Base-by-base conservation (phyloP, 768 basidiomycete species). In the Tulasnella sp. region DNA sequence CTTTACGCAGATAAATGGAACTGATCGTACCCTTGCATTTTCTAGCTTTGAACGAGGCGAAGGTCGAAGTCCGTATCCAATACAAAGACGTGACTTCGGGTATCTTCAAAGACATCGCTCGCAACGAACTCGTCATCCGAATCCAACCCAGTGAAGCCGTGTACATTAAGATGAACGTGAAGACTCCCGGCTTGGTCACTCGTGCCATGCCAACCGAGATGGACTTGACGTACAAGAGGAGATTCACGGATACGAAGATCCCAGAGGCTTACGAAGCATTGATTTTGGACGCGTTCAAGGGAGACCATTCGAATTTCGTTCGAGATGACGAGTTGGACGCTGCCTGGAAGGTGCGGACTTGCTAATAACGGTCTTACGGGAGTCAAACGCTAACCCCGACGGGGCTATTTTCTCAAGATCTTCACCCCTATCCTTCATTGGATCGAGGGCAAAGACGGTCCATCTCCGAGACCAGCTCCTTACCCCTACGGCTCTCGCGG, bases 221-320 rank as follows among this genome's bases (percentile, higher is more conserved):
- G 93, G 97, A 99, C 85, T 84, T 99, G 79, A 97, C 97, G 25
- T 99, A 99, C 88, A 96, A 97, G 89, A 88, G 92, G 76, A 90
- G 97, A 67, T 99, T 99, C 86, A 85, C 89, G 52, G 96, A 97
- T 78, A 83, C 89, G 70, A 91, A 91, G 83, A 98, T 99, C 78
- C 97, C 97, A 38, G 97, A 97, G 85, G 97, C 96, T 39, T 97
- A 97, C 82, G 94, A 98, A 85, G 91, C 92, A 12, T 90, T 99
- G 77, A 96, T 99, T 81, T 87, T 98, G 77, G 97, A 99, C 81
- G 94, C 94, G 17, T 87, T 99, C 83, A 93, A 91, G 82, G 97
- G 97, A n/a, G 97, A 99, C 81, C 96, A 98, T 84, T 97, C 95
- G 36, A 99, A 99, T 86, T 99, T 99, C 86, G 97, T 99, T 76